Percentiles rank a stretch among this genome's conserved stretches.
phyloP scores from a whole-genome alignment of 441 rosid genomes.

The Mallotus japonicus region DNA sequence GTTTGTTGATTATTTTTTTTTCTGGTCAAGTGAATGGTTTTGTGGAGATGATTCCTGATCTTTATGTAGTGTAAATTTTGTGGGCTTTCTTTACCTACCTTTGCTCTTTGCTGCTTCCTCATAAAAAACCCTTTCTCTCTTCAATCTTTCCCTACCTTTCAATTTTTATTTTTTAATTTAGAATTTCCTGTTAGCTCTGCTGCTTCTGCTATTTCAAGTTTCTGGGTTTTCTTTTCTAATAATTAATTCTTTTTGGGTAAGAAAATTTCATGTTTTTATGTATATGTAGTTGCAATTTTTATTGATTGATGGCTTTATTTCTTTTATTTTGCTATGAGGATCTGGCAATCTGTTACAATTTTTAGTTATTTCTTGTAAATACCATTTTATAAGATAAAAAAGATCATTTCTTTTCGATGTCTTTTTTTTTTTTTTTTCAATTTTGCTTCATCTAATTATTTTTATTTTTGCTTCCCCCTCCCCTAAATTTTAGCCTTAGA shows the following conservation, averaged over 20 bases:
- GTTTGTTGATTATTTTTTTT: not conserved
- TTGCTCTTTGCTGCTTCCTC: too few species aligned
- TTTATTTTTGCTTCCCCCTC: not conserved
- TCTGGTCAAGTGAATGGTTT: not conserved
- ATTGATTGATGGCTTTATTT: not conserved
- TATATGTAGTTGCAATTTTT: too few species aligned
- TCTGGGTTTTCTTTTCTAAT: not conserved
- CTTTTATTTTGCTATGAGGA: not conserved
- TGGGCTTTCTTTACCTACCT: too few species aligned
- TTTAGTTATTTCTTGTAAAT: not conserved
- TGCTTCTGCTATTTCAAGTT: too few species aligned
- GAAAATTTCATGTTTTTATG: too few species aligned
- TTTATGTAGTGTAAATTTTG: not conserved
- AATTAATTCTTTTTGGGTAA: too few species aligned
- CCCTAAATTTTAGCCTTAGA: not conserved
- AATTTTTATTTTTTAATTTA: too few species aligned
- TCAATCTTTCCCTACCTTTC: too few species aligned
- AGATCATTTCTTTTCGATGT: not conserved
- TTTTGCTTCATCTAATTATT: too few species aligned
- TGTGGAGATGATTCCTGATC: constrained; percentile 3
- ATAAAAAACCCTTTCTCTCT: too few species aligned
- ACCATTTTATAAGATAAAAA: not conserved
- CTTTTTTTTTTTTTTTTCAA: too few species aligned
- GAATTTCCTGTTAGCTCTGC: too few species aligned
- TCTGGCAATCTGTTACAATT: not conserved